These are phyloP conservation scores for Blechomonas ayalai DNA, from an alignment of 208 protist genomes.

Conservation along the genomic window DNA sequence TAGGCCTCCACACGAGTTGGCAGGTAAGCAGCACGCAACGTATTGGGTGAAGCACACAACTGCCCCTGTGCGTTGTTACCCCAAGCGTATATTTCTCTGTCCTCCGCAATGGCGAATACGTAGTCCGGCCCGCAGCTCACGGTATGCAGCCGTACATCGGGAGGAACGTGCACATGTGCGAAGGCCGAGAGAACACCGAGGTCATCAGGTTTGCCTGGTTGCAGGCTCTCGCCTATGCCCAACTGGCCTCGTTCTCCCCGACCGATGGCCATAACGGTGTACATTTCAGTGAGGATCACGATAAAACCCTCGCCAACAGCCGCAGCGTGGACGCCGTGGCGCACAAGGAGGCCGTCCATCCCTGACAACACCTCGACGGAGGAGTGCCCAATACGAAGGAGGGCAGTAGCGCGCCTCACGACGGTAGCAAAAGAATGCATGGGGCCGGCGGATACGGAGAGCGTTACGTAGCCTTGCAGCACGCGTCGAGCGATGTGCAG, in stretches of 20 bases:
- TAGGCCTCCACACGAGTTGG: conserved; percentile 34
- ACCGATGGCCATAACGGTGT: conserved; percentile 31
- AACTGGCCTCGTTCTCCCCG: conserved; percentile 54
- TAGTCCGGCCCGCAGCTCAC: conserved; percentile 58
- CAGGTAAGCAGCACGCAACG: conserved; percentile 15
- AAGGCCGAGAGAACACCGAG: conserved; percentile 19
- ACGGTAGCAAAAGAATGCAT: conserved; percentile 30
- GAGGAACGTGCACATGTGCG: conserved; percentile 19
- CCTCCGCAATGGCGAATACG: conserved; percentile 36
- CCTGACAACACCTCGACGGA: conserved; percentile 22
- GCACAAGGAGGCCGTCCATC: conserved; percentile 24
- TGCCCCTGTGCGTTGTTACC: conserved; percentile 56
- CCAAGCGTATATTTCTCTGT: conserved; percentile 49
- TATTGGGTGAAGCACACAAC: conserved; percentile 13
- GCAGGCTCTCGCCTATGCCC: conserved; percentile 32
- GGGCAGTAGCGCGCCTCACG: conserved; percentile 25
- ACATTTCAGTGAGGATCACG: conserved; percentile 37
- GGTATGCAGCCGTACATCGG: conserved; percentile 9
- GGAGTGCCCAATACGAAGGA: conserved; percentile 26
- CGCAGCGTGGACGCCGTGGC: conserved; percentile 27
- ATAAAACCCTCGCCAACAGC: conserved; percentile 44
- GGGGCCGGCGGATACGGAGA: conserved; percentile 27
- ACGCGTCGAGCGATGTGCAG: conserved; percentile 25
- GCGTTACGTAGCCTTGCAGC: conserved; percentile 46
- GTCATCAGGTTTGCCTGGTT: conserved; percentile 7